Percentiles rank a stretch among this genome's conserved stretches.
Evolutionary conservation across 495 filamentous ascomycete genomes (phyloP).

Genomic region (Neurospora sp.): DNA sequence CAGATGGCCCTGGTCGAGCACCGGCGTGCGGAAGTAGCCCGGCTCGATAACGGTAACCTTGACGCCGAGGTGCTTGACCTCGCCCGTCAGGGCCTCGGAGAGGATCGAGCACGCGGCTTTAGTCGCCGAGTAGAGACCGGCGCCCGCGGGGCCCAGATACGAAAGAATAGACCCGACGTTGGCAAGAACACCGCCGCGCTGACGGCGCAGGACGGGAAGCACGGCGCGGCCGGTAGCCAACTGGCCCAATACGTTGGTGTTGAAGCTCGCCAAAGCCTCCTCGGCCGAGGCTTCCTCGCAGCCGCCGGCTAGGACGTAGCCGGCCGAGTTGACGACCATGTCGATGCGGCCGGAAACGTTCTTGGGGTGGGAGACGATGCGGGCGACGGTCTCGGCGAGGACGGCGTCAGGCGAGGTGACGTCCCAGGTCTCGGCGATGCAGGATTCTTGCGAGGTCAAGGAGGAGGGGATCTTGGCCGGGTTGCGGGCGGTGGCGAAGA

Average conservation of each 20-base stretch:
- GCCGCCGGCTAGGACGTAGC: conserved; percentile 30
- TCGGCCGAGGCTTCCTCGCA: conserved; percentile 30
- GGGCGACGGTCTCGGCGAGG: conserved; percentile 19
- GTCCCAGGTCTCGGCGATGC: conserved; percentile 19
- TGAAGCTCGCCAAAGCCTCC: conserved; percentile 17
- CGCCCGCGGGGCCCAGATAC: conserved; percentile 23
- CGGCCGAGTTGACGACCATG: conserved; percentile 43
- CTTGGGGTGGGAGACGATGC: background rate
- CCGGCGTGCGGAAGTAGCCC: conserved; percentile 40
- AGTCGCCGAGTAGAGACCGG: conserved; percentile 39
- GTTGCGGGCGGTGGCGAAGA: conserved; percentile 33
- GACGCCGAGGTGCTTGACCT: conserved; percentile 35
- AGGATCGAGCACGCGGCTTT: conserved; percentile 38
- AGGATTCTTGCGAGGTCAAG: conserved; percentile 12
- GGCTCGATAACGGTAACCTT: conserved; percentile 36
- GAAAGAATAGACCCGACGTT: conserved; percentile 40
- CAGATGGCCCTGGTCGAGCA: conserved; percentile 22
- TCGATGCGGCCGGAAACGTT: conserved; percentile 34
- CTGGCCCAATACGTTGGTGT: conserved; percentile 38
- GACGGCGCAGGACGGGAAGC: conserved; percentile 38
- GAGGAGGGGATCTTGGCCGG: background rate
- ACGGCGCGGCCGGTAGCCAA: conserved; percentile 35
- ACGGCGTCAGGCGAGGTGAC: conserved; percentile 18
- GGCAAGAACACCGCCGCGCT: conserved; percentile 34
- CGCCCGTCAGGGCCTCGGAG: conserved; percentile 34